Percentiles rank a stretch among this genome's conserved stretches.
Conservation (phyloP, 148 eudicot genomes). For the Euryodendron excelsum region DNA sequence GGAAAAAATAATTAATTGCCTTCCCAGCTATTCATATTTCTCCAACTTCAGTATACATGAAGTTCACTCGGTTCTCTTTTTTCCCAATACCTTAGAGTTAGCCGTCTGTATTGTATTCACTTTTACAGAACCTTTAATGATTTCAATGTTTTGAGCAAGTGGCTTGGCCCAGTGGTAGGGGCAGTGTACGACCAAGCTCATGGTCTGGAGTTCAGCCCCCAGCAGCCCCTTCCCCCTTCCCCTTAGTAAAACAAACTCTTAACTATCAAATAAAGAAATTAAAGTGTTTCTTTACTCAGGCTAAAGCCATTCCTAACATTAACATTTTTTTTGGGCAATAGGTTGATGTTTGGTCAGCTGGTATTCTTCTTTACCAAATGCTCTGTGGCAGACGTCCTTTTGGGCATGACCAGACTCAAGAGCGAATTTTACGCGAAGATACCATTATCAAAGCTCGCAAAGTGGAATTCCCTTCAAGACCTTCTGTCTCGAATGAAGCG, state of each 20-base stretch:
- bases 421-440: conserved; percentile 93
- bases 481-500: conserved; percentile 84
- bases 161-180: too few relatives aligned
- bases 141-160: neutral
- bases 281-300: neutral
- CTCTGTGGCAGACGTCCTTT: conserved; percentile 96
- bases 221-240: too few relatives aligned
- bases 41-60: too few relatives aligned
- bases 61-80: too few relatives aligned
- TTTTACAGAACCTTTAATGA: neutral
- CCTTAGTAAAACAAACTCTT: too few relatives aligned
- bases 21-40: too few relatives aligned
- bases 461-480: conserved; percentile 96
- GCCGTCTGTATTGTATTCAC: neutral
- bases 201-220: too few relatives aligned
- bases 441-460: conserved; percentile 94
- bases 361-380: conserved; percentile 94
- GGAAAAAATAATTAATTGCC: too few relatives aligned
- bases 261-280: too few relatives aligned
- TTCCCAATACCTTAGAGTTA: neutral
- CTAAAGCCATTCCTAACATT: neutral
- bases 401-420: conserved; percentile 97
- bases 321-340: conserved; percentile 24
- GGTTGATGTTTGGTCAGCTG: conserved; percentile 99
- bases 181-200: too few relatives aligned